Evolutionary conservation across 163 green algal species (phyloP), one percentile per base, ranked within the genome.

Genomic region (Chloroidium sp.): DNA sequence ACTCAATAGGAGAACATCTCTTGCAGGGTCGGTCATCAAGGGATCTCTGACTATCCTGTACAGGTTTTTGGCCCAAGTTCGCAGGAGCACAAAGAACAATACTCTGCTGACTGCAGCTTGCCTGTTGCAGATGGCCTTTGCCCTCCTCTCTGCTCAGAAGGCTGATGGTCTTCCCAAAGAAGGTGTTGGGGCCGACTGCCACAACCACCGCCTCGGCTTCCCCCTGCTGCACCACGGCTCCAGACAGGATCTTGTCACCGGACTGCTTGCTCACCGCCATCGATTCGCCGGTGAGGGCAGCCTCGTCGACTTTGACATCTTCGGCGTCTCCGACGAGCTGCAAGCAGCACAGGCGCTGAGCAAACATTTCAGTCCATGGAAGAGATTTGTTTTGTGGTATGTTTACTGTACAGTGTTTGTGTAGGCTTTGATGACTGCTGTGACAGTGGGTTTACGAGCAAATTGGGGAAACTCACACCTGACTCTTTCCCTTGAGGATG

Each of bases 121-220:
- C 92, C 82, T 93, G 86, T 14, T 92, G 88, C 59, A 95, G 90
- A 81, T 95, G 88, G n/a, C 88, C 89, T 1, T 61, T 64, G 57
- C 89, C 78, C 61, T 90, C 87, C 59, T 87, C 86, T 0, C 82
- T 83, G 3, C 59, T 81, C 62, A 95, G 86, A 62, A 95, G 84
- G 36, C 86, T 78, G n/a, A 91, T 88, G 6, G 91, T 91, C 78
- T 91, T 91, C 59, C 91, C 91, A 82, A 95, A 95, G 80, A 94
- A 94, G 13, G 90, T 91, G 76, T 92, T 75, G 2, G 60, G 74
- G 4, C 90, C 90, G 3, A 85, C 91, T 58, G 84, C 84, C 0
- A 76, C 81, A 62, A 92, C 88, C 2, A 84, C 84, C 6, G 87
- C 89, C 69, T 91, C 84, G 8, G 90, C 77, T 80, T 95, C 90